phyloP scores from a whole-genome alignment of 2,329 filamentous ascomycete species.

The Plenodomus lindquistii region DNA sequence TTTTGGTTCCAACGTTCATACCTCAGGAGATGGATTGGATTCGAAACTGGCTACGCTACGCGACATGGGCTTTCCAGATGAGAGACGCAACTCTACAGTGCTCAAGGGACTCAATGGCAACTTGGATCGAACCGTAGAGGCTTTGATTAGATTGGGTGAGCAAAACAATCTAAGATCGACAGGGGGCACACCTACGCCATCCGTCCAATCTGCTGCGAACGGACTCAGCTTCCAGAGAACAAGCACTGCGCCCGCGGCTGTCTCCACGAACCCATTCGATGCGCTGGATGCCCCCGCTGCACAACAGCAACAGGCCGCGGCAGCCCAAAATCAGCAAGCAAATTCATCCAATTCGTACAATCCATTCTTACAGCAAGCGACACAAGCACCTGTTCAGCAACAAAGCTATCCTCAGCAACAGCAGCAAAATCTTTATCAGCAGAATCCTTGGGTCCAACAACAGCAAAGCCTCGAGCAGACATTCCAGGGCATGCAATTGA shows the following conservation, averaged over 20 bases:
- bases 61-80: constrained; percentile 91
- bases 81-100: constrained; percentile 77
- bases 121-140: constrained; percentile 82
- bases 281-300: constrained; percentile 42
- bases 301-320: constrained; percentile 33
- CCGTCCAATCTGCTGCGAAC: constrained; percentile 55
- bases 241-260: constrained; percentile 29
- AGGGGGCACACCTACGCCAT: constrained; percentile 54
- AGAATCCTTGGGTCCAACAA: constrained; percentile 28
- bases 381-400: constrained; percentile 34
- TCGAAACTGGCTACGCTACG: constrained; percentile 75
- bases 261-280: constrained; percentile 51
- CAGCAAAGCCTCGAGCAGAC: constrained; percentile 62
- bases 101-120: constrained; percentile 84
- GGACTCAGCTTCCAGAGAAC: constrained; percentile 50
- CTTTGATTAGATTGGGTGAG: constrained; percentile 80
- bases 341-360: constrained; percentile 60
- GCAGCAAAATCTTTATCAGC: constrained; percentile 18
- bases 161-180: constrained; percentile 35
- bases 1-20: constrained; percentile 70
- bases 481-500: constrained; percentile 76
- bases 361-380: constrained; percentile 63
- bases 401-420: constrained; percentile 20
- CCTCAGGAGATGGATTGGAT: constrained; percentile 64
- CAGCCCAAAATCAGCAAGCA: constrained; percentile 37